Conservation (phyloP, 306 rosid genomes). For the Vigna reflexopilosa region DNA sequence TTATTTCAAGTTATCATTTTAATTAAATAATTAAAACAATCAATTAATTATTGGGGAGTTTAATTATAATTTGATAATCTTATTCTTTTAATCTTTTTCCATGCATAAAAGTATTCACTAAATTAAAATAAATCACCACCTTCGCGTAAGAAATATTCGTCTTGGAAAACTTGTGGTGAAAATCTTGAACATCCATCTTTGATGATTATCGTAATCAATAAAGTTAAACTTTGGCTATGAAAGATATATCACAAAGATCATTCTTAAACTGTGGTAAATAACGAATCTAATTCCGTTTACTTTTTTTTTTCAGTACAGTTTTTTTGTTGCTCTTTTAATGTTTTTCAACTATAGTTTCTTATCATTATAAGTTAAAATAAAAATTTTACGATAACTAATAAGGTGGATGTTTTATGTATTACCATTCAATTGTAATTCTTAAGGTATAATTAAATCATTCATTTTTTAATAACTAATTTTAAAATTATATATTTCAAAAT, state of each 20-base stretch:
- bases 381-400: background rate
- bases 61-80: background rate
- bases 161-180: background rate
- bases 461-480: background rate
- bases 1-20: background rate
- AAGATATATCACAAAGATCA: background rate
- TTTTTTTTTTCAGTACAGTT: background rate
- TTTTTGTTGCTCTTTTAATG: background rate
- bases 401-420: background rate
- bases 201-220: slow-evolving; percentile 13
- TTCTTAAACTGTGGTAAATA: slow-evolving; percentile 5
- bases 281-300: slow-evolving; percentile 38
- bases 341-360: background rate
- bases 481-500: background rate
- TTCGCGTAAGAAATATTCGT: background rate
- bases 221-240: slow-evolving; percentile 5
- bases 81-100: background rate
- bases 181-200: background rate
- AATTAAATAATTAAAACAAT: background rate
- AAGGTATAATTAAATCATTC: background rate
- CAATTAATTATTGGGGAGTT: background rate
- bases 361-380: background rate
- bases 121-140: background rate
- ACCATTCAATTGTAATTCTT: background rate
- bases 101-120: background rate